Evolutionary conservation across 371 early-diverging fungal species (phyloP), one percentile per base, ranked within the genome.

Genomic region (Mucor circinelloides): DNA sequence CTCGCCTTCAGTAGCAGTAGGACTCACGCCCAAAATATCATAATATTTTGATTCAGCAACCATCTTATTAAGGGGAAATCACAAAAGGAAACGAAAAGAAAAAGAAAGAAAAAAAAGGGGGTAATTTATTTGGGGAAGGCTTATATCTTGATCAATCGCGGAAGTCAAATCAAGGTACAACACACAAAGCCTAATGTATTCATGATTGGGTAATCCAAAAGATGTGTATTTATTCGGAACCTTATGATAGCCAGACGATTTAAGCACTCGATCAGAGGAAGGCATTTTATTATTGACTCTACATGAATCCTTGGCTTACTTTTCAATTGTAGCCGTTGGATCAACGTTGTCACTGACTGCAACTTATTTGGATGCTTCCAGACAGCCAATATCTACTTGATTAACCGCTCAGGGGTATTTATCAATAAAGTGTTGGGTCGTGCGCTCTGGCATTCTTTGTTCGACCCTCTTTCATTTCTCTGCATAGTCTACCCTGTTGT

Each of bases 31-130:
- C 34, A 99, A 91, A 25, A 89, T 72, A 65, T 99, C 98, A 84
- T 99, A 99, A 71, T 88, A 87, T 77, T 94, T 96, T 52, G 95
- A 93, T 60, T 94, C 94, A 66, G 87, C 88, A 57, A 90, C 91
- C 93, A 91, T 91, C 23, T 27, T 67, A 21, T 58, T 8, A 31
- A 23, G 50, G 21, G 23, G 17, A 48, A 19, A 58, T 50, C 10
- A 30, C 4, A 50, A 50, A 50, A 50, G 40, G 63, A 58, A 42
- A 57, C 15, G 21, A 67, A 54, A 30, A 67, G 10, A 44, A 15
- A 59, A 44, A 60, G 36, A 38, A 10, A 32, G 23, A 27, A 57
- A n/a, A 44, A 28, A 31, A 57, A 23, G 57, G 48, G 40, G 15
- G 19, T 21, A 58, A 36, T 30, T n/a, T 46, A 46, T 17, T 46